Evolutionary conservation across 768 basidiomycete genomes (phyloP), one percentile per base, ranked within the genome.

Genomic region (Mycena amicta): DNA sequence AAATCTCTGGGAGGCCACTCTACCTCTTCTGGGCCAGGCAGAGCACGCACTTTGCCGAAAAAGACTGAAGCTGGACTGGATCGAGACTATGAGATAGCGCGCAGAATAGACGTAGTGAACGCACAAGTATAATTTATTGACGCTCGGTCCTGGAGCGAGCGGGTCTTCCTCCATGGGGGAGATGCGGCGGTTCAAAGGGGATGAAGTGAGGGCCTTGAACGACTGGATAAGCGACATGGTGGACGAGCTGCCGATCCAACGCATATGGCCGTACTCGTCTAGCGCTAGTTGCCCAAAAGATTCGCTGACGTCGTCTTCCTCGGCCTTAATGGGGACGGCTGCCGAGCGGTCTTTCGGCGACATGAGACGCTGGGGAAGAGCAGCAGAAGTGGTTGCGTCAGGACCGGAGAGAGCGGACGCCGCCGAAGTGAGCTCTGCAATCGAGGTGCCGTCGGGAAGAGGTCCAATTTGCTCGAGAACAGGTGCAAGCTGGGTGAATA

Each of bases 211-310:
- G 45, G 88, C 84, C 60, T 84, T 85, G 77, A 94, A 93, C 4
- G 91, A 92, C 68, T 93, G 92, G 49, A 94, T 92, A 65, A 94
- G 82, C 5, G 92, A 91, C 92, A 94, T 93, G 22, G 92, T 92
- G 16, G 92, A 93, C 4, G 93, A 93, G 52, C 92, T 90, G 40
- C 92, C 92, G 65, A 94, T 93, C 92, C 92, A 94, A 58, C 92
- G 85, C 83, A 91, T 86, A 72, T 93, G 91, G 29, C 92, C 92
- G 63, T 93, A 89, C 69, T 93, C 93, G 66, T 94, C 92, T 39
- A 94, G 79, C 26, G 93, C 91, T 52, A 94, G 83, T 70, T 93
- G 92, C 20, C 92, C 93, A 68, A 94, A 88, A 16, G 89, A 87
- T 70, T 93, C 92, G 68, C 84, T 86, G 65, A 93, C 82, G 74